Percentiles rank a stretch among this genome's conserved stretches.
These are phyloP conservation scores for Clonostachys solani DNA, from an alignment of 2,329 filamentous ascomycete species.

Conservation along the genomic window DNA sequence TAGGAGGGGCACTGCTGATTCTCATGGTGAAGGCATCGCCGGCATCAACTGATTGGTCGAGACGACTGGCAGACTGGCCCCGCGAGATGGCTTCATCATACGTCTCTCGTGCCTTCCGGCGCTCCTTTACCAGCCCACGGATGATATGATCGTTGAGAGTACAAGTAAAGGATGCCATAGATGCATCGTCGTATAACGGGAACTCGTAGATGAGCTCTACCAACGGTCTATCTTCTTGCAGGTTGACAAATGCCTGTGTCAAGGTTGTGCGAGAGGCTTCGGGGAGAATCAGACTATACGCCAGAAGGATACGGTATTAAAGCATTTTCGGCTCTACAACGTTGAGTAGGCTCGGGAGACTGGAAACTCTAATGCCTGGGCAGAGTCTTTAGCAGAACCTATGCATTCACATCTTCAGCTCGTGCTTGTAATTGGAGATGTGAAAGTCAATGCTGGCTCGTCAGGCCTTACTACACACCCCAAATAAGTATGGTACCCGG, in stretches of 20 bases:
- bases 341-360: too few species aligned
- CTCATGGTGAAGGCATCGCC: slow-evolving; percentile 65
- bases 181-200: slow-evolving; percentile 69
- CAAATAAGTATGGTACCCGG: too few species aligned
- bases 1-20: slow-evolving; percentile 62
- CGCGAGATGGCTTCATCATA: slow-evolving; percentile 54
- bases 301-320: too few species aligned
- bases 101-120: slow-evolving; percentile 51
- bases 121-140: slow-evolving; percentile 63
- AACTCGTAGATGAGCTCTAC: slow-evolving; percentile 62
- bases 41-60: slow-evolving; percentile 56
- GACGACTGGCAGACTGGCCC: slow-evolving; percentile 59
- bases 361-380: too few species aligned
- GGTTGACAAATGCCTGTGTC: slow-evolving; percentile 51
- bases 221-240: slow-evolving; percentile 21
- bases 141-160: slow-evolving; percentile 56
- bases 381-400: too few species aligned
- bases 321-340: too few species aligned
- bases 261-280: too few species aligned
- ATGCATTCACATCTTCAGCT: too few species aligned
- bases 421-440: too few species aligned
- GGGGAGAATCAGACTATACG: too few species aligned
- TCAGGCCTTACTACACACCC: too few species aligned
- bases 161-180: slow-evolving; percentile 64
- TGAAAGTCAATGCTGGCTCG: too few species aligned